Conservation (phyloP, 2,329 filamentous ascomycete genomes). For the Phialemoniopsis sp. region DNA sequence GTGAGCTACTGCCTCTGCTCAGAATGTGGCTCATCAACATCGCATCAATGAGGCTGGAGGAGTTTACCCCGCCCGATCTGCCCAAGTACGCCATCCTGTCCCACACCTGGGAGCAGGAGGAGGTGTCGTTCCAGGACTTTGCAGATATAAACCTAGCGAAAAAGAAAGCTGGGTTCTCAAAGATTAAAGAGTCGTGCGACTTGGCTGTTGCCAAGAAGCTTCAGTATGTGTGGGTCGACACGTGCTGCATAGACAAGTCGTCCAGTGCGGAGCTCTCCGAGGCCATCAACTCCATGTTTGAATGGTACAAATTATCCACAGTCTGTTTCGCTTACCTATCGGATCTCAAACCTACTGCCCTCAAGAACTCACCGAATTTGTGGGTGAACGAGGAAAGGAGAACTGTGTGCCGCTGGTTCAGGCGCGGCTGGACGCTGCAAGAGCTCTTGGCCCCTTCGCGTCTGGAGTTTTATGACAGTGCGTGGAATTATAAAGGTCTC, state of each 20-base stretch:
- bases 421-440: conserved; percentile 2
- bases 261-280: conserved; percentile 5
- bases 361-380: too few species aligned
- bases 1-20: too few species aligned
- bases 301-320: not conserved
- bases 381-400: too few species aligned
- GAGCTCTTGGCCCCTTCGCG: conserved; percentile 1
- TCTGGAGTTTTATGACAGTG: not conserved
- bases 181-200: conserved; percentile 10
- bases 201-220: conserved; percentile 8
- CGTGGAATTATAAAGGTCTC: too few species aligned
- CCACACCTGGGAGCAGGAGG: conserved; percentile 1
- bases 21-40: conserved; percentile 4
- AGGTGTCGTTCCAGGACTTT: not conserved
- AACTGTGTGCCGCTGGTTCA: conserved; percentile 2
- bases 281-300: conserved; percentile 4
- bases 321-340: conserved; percentile 1
- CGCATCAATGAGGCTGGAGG: conserved; percentile 1
- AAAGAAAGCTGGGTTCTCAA: not conserved
- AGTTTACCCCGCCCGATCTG: not conserved
- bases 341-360: too few species aligned
- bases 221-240: conserved; percentile 12
- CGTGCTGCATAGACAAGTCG: conserved; percentile 14
- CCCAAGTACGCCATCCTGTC: conserved; percentile 1
- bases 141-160: not conserved